A percentile compares a stretch with the other conserved stretches of the same genome.
phyloP scores from a whole-genome alignment of 768 basidiomycete species.

The Leccinum subgranulosum region DNA sequence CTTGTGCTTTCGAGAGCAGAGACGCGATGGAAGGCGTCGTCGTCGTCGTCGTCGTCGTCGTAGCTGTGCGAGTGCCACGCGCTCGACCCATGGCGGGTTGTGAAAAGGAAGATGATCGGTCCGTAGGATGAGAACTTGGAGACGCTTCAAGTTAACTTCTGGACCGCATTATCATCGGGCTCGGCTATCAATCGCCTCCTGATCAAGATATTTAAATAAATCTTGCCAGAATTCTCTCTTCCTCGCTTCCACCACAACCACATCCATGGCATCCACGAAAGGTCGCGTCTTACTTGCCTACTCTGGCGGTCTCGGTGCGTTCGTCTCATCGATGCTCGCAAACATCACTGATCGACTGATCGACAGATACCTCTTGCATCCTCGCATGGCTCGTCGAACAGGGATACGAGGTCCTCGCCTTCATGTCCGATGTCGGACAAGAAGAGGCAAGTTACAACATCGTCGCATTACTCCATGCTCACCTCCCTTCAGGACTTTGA shows the following conservation, averaged over 20 bases:
- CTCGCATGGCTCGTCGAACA: conserved; percentile 98
- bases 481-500: conserved; percentile 71
- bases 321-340: not conserved
- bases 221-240: not conserved
- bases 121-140: too few relatives aligned
- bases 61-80: conserved; percentile 28
- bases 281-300: conserved; percentile 96
- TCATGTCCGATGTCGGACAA: conserved; percentile 95
- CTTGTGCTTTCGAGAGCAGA: conserved; percentile 73
- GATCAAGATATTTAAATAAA: not conserved
- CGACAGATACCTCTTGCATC: conserved; percentile 93
- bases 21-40: conserved; percentile 45
- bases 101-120: not conserved
- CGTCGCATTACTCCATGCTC: not conserved
- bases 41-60: conserved; percentile 17
- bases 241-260: not conserved
- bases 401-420: conserved; percentile 95
- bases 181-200: not conserved
- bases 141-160: too few relatives aligned
- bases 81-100: conserved; percentile 51
- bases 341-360: conserved; percentile 3
- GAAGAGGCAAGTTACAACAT: conserved; percentile 58
- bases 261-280: conserved; percentile 30
- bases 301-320: conserved; percentile 94
- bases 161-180: too few relatives aligned